Evolutionary conservation across 768 basidiomycete genomes (phyloP), one percentile per base, ranked within the genome.

Genomic region (Terana coerulea): DNA sequence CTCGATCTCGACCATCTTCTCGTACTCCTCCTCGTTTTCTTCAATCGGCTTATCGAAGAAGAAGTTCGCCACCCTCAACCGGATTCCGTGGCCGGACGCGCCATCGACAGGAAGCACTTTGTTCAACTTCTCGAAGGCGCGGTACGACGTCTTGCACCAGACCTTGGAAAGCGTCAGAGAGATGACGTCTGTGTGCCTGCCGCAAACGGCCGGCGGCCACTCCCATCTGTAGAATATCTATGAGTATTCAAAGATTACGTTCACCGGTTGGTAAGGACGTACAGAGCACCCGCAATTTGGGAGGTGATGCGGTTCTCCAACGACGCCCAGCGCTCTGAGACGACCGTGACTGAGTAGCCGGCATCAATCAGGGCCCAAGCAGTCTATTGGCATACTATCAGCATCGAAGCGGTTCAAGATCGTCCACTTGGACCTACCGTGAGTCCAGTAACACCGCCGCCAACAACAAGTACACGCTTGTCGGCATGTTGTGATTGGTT

Each of bases 191-290:
- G 67, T 68, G 57, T 72, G 69, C 37, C 65, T 58, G 41, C 70
- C 70, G 55, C 70, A 70, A 19, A 72, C 70, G 1, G 70, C 70
- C 9, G 70, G 70, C 5, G 70, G 69, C 53, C 62, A 70, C 52
- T 72, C 70, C 70, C 70, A 70, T 24, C 66, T 65, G 40, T 51
- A 41, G 37, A 36, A 35, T 37, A 47, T 47, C n/a, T n/a, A 47
- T 49, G 1, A 59, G n/a, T n/a, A n/a, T n/a, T n/a, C n/a, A n/a
- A n/a, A 10, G 22, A 39, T 19, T 17, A 24, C n/a, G 21, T 30
- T n/a, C 14, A 14, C 9, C 1, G 34, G 10, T 6, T 12, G 15
- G 17, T 6, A 39, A 28, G 19, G 10, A n/a, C 64, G 54, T 54
- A 66, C 64, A 68, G 51, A 11, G 64, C 55, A 24, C 54, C 58